Conservation (phyloP, 768 basidiomycete species). For the Serpula lacrymans region DNA sequence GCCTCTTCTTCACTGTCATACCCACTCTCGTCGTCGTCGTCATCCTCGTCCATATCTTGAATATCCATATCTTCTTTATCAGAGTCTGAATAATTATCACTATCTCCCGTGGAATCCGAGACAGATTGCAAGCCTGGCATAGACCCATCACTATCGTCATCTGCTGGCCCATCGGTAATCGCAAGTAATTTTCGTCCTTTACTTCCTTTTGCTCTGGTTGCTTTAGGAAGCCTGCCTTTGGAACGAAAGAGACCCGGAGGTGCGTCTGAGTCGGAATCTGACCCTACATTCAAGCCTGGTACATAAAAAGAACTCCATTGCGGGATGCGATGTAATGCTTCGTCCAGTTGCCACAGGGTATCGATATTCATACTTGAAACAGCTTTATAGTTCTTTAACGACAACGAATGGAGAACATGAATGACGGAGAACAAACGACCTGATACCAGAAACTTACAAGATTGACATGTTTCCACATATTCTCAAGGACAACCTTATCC, state of each 20-base stretch:
- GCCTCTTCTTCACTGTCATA: conserved; percentile 73
- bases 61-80: conserved; percentile 33
- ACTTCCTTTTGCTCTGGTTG: conserved; percentile 17
- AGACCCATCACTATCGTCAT: conserved; percentile 44
- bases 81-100: conserved; percentile 37
- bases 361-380: conserved; percentile 55
- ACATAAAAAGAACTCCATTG: conserved; percentile 53
- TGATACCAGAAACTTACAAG: conserved; percentile 37
- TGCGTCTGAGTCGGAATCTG: conserved; percentile 22
- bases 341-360: conserved; percentile 59
- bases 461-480: conserved; percentile 65
- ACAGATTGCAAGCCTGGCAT: conserved; percentile 70
- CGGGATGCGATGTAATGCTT: conserved; percentile 47
- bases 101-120: conserved; percentile 53
- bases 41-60: conserved; percentile 35
- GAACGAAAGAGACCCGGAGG: conserved; percentile 14
- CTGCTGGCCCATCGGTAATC: conserved; percentile 41
- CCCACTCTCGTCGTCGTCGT: conserved; percentile 39
- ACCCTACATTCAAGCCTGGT: conserved; percentile 12
- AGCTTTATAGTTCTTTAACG: conserved; percentile 55
- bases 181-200: conserved; percentile 40
- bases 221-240: conserved; percentile 12
- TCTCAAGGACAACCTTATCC: conserved; percentile 46
- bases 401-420: conserved; percentile 7
- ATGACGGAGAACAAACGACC: background rate